phyloP scores from a whole-genome alignment of 2,329 filamentous ascomycete genomes.

The Corinectria fuckeliana region DNA sequence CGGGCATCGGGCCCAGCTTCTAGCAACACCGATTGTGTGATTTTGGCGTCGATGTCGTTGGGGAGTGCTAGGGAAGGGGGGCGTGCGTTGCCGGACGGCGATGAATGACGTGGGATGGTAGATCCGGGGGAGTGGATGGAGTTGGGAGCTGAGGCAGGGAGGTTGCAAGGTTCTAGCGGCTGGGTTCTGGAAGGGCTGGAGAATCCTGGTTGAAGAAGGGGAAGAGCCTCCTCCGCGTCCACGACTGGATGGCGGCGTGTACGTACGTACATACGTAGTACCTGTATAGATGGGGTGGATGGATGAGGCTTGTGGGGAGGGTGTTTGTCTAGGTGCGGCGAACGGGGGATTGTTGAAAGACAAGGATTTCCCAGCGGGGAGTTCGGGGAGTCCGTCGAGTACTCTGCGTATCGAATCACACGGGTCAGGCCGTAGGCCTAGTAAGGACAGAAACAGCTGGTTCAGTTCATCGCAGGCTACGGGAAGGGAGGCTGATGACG shows the following conservation, averaged over 20 bases:
- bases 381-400: constrained; percentile 14
- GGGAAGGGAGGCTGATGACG: not conserved
- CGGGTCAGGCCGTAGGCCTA: not conserved
- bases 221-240: not conserved
- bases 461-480: not conserved
- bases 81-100: not conserved
- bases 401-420: not conserved
- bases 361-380: constrained; percentile 8
- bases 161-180: constrained; percentile 20
- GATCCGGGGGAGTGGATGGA: constrained; percentile 30
- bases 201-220: not conserved
- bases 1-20: not conserved
- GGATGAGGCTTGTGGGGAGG: not conserved
- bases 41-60: constrained; percentile 38
- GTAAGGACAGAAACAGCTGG: not conserved
- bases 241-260: too few species aligned
- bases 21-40: constrained; percentile 32
- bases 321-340: not conserved
- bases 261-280: too few species aligned
- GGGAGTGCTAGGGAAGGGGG: not conserved
- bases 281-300: constrained; percentile 3
- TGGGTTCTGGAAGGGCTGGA: not conserved
- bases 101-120: constrained; percentile 27
- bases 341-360: not conserved
- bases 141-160: constrained; percentile 9